phyloP scores from a whole-genome alignment of 2,329 filamentous ascomycete species.

The Hirsutella minnesotensis region DNA sequence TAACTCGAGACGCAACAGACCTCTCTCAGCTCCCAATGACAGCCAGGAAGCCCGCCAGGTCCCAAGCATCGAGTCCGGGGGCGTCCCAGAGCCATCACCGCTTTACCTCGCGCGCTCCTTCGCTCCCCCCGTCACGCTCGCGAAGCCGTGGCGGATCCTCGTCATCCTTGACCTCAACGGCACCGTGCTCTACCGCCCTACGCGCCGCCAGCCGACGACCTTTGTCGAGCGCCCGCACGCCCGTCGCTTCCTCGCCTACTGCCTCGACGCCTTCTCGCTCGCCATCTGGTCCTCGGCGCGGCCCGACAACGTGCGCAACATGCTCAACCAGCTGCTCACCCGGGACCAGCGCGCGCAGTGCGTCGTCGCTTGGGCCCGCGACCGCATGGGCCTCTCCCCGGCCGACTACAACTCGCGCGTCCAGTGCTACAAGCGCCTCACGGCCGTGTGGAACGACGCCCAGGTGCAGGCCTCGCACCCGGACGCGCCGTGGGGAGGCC shows the following conservation, averaged over 20 bases:
- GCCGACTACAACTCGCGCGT: conserved; percentile 58
- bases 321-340: conserved; percentile 55
- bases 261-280: conserved; percentile 63
- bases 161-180: conserved; percentile 90
- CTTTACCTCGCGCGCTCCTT: conserved; percentile 49
- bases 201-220: conserved; percentile 28
- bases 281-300: conserved; percentile 87
- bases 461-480: conserved; percentile 32
- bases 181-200: conserved; percentile 66
- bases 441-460: conserved; percentile 53
- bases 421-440: conserved; percentile 82
- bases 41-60: conserved; percentile 4
- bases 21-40: not conserved
- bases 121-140: conserved; percentile 26
- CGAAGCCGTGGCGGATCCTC: conserved; percentile 51
- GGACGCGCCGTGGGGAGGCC: conserved; percentile 20
- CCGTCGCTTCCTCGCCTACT: conserved; percentile 56
- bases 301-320: conserved; percentile 56
- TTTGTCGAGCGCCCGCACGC: conserved; percentile 61
- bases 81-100: conserved; percentile 46
- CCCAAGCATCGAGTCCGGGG: conserved; percentile 34
- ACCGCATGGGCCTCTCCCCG: conserved; percentile 55
- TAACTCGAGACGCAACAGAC: not conserved
- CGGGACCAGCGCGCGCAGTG: conserved; percentile 40
- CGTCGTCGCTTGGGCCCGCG: conserved; percentile 65